Evolutionary conservation across 257 asterid species (phyloP).

Genomic region (Solanum etuberosum): DNA sequence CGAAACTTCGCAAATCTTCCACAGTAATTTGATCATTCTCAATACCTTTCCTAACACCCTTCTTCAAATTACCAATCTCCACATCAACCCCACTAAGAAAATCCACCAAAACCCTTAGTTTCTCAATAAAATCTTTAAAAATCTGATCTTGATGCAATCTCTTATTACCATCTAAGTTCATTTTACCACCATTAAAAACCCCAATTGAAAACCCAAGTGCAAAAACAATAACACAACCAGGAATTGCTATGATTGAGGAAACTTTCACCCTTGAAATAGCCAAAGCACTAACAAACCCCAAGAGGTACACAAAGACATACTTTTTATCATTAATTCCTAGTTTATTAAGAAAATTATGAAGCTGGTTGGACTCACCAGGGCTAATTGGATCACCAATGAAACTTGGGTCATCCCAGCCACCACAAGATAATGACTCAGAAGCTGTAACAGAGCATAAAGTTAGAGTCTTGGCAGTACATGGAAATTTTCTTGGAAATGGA

Average conservation of each 20-base stretch:
- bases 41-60: slow-evolving; percentile 31
- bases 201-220: slow-evolving; percentile 73
- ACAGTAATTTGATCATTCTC: slow-evolving; percentile 31
- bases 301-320: slow-evolving; percentile 52
- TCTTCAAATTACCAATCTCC: slow-evolving; percentile 32
- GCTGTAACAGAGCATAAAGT: slow-evolving; percentile 28
- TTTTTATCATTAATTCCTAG: slow-evolving; percentile 62
- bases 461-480: slow-evolving; percentile 10
- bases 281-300: slow-evolving; percentile 82
- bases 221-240: slow-evolving; percentile 72
- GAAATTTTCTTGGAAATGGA: slow-evolving; percentile 12
- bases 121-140: slow-evolving; percentile 25
- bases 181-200: slow-evolving; percentile 50
- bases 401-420: slow-evolving; percentile 71
- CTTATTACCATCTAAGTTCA: slow-evolving; percentile 26
- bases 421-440: slow-evolving; percentile 34
- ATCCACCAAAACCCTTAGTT: slow-evolving; percentile 25
- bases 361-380: slow-evolving; percentile 50
- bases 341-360: slow-evolving; percentile 34
- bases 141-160: slow-evolving; percentile 30
- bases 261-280: slow-evolving; percentile 68
- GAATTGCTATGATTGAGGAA: slow-evolving; percentile 57
- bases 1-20: slow-evolving; percentile 46
- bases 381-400: slow-evolving; percentile 20
- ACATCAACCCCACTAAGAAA: slow-evolving; percentile 21